Evolutionary conservation across 1,284 basidiomycete genomes (phyloP).

Genomic region (Sporisorium graminicola): DNA sequence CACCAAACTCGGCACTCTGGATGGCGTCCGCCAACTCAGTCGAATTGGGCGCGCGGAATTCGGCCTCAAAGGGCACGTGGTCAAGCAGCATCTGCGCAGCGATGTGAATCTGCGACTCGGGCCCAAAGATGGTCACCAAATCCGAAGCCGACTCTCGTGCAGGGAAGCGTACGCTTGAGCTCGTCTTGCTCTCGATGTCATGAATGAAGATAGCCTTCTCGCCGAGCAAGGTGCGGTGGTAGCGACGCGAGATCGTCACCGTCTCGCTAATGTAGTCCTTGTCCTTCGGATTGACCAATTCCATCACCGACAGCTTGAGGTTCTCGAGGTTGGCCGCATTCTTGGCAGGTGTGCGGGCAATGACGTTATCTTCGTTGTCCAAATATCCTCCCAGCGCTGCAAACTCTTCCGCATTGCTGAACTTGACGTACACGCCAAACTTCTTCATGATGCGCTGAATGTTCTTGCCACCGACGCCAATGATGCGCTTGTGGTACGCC

Average conservation of each 20-base stretch:
- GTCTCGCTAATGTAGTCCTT: conserved; percentile 96
- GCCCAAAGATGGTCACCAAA: conserved; percentile 91
- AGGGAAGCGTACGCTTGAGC: conserved; percentile 92
- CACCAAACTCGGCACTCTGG: conserved; percentile 82
- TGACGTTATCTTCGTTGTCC: conserved; percentile 98
- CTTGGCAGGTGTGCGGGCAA: conserved; percentile 96
- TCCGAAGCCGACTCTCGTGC: conserved; percentile 94
- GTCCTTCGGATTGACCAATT: conserved; percentile 96
- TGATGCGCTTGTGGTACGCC: conserved; percentile 98
- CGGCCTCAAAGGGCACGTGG: conserved; percentile 96
- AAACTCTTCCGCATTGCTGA: conserved; percentile 98
- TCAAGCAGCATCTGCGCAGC: conserved; percentile 94
- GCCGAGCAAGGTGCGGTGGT: conserved; percentile 92
- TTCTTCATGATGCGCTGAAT: conserved; percentile 99
- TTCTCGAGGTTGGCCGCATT: conserved; percentile 96
- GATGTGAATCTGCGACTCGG: conserved; percentile 95
- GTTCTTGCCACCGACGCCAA: conserved; percentile 96
- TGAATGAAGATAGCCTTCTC: conserved; percentile 97
- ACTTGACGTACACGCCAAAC: conserved; percentile 99
- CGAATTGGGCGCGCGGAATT: conserved; percentile 86
- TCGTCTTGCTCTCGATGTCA: conserved; percentile 96
- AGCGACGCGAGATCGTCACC: conserved; percentile 89
- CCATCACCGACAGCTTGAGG: conserved; percentile 96
- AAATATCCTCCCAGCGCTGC: conserved; percentile 92
- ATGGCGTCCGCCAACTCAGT: conserved; percentile 82